Conservation (phyloP, 2,329 filamentous ascomycete species). For the Cladophialophora yegresii region DNA sequence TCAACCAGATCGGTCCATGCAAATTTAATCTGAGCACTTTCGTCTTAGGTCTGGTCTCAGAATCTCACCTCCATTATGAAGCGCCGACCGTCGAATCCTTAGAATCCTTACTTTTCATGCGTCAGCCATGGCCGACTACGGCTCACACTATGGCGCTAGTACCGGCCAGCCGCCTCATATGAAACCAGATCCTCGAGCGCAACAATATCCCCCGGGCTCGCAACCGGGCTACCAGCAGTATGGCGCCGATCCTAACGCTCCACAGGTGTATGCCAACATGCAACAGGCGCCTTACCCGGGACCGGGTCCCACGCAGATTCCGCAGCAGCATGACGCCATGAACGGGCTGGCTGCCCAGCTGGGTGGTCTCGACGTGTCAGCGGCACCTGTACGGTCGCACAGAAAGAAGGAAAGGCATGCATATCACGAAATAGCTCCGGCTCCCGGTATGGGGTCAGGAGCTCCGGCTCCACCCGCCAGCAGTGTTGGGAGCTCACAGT, state of each 20-base stretch:
- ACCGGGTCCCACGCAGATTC: conserved; percentile 15
- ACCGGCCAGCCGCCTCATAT: conserved; percentile 26
- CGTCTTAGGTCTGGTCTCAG: neutral
- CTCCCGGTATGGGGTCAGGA: conserved; percentile 53
- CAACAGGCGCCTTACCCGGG: conserved; percentile 23
- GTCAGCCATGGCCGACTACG: conserved; percentile 32
- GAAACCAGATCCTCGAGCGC: conserved; percentile 28
- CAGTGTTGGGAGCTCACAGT: conserved; percentile 21
- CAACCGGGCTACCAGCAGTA: conserved; percentile 29
- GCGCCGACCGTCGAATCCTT: conserved; percentile 24
- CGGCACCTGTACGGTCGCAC: conserved; percentile 51
- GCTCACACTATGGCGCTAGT: conserved; percentile 27
- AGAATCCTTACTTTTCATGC: conserved; percentile 4
- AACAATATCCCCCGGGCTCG: conserved; percentile 23
- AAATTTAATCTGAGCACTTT: neutral
- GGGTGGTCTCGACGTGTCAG: conserved; percentile 70
- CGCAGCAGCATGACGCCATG: conserved; percentile 26
- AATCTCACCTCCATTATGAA: conserved; percentile 25
- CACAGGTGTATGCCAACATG: conserved; percentile 24
- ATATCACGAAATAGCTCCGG: conserved; percentile 78
- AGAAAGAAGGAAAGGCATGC: conserved; percentile 96
- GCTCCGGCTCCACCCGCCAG: conserved; percentile 7
- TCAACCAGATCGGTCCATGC: neutral
- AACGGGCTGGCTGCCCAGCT: conserved; percentile 64
- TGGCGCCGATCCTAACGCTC: conserved; percentile 15